Base-by-base conservation (phyloP, 371 early-diverging fungal genomes). In the Funneliformis caledonium region DNA sequence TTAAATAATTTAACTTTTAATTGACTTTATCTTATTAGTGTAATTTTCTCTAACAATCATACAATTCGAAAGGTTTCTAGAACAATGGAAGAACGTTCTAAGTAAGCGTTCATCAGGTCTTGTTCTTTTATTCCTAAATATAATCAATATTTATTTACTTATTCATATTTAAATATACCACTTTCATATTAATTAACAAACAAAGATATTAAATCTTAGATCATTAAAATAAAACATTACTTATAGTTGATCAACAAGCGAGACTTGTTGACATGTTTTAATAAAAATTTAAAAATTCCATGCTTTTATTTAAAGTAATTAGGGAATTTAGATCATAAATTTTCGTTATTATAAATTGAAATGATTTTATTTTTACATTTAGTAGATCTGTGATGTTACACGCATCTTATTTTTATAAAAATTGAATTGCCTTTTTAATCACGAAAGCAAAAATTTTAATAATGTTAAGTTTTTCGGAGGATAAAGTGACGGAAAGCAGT, bases 41-140 rank as follows among this genome's bases (percentile, higher is more conserved):
- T 65, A 33, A 31, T 65, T 65, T 16, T 65, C 67, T 65, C 67
- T 65, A 65, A 65, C 65, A 33, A 65, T 22, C 22, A n/a, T 60
- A 4, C 42, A 65, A 26, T 14, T 65, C 67, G 56, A 56, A 65
- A 16, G 33, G 10, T 16, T 65, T 33, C 22, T 22, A 37, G 37
- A 37, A 16, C 11, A 37, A 65, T 65, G 67, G 67, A 65, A 37
- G 67, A 65, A 65, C 67, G 67, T 65, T 65, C 67, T 33, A 33
- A 65, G 67, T 65, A 65, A 65, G 67, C 67, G 67, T 65, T 65
- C 67, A 65, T 65, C 11, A 2, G 67, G 16, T 31, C 37, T 14
- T 65, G 16, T 6, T 65, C 22, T 7, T 62, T 62, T 16, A 26
- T 62, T 62, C 37, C 67, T 64, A 64, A 22, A 8, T 9, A 9